These are phyloP conservation scores for Phytophthora uliginosa DNA, from an alignment of 352 stramenopile genomes.

Conservation along the genomic window DNA sequence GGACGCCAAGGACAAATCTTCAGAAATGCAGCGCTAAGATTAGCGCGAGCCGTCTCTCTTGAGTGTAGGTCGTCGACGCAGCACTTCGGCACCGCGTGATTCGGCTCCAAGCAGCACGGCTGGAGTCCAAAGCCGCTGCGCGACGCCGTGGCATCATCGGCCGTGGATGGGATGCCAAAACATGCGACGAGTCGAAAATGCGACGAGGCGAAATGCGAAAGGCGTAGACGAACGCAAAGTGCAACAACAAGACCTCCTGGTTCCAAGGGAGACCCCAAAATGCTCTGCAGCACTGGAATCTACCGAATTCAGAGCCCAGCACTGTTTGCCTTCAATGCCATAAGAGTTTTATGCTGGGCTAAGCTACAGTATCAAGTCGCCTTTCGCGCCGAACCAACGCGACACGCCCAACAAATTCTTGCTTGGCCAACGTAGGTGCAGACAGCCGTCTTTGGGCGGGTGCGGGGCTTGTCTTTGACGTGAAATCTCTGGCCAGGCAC, in stretches of 20 bases:
- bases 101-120: constrained; percentile 1
- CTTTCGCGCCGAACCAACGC: not conserved
- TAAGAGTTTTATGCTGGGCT: not conserved
- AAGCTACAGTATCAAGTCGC: not conserved
- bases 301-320: not conserved
- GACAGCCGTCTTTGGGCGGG: not conserved
- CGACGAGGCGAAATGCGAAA: constrained; percentile 30
- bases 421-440: not conserved
- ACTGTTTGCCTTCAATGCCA: not conserved
- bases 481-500: not conserved
- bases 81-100: constrained; percentile 10
- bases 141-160: constrained; percentile 18
- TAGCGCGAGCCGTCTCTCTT: not conserved
- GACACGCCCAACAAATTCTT: not conserved
- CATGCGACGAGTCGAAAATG: constrained; percentile 39
- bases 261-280: not conserved
- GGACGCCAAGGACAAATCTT: not conserved
- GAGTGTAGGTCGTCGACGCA: not conserved
- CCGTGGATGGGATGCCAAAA: constrained; percentile 19
- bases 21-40: not conserved
- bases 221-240: constrained; percentile 27
- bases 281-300: not conserved
- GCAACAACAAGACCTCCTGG: not conserved
- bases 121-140: constrained; percentile 8
- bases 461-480: constrained; percentile 9